Conservation (phyloP, 208 protist genomes). For the Trypanosoma platydactyli region DNA sequence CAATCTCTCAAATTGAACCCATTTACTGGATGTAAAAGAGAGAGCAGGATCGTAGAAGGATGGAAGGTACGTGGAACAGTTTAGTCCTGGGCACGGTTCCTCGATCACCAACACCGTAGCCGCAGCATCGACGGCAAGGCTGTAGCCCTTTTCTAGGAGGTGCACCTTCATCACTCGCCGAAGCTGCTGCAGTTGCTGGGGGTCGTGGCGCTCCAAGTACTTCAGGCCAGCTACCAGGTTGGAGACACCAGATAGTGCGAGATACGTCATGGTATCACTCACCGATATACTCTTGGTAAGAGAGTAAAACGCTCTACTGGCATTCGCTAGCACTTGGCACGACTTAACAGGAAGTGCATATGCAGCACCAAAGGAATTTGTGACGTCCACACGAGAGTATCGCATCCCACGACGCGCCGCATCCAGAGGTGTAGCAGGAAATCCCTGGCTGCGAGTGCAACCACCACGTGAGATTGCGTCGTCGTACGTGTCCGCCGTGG, state of each 20-base stretch:
- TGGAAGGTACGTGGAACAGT: slow-evolving; percentile 23
- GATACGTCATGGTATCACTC: slow-evolving; percentile 27
- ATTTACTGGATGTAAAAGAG: slow-evolving; percentile 21
- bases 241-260: slow-evolving; percentile 24
- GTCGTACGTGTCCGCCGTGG: slow-evolving; percentile 23
- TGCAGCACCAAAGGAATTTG: slow-evolving; percentile 27
- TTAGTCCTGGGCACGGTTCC: background rate
- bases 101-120: slow-evolving; percentile 22
- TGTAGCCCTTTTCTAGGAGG: slow-evolving; percentile 40
- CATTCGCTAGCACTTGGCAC: slow-evolving; percentile 3
- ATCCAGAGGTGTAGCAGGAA: slow-evolving; percentile 39
- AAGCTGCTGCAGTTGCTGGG: slow-evolving; percentile 12
- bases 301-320: slow-evolving; percentile 15
- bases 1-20: slow-evolving; percentile 25
- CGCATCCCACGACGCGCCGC: slow-evolving; percentile 30
- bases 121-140: slow-evolving; percentile 24
- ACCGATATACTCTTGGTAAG: background rate
- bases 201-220: background rate
- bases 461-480: slow-evolving; percentile 13
- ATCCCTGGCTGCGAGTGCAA: slow-evolving; percentile 29
- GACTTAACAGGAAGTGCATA: slow-evolving; percentile 15
- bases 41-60: slow-evolving; percentile 30
- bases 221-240: slow-evolving; percentile 22
- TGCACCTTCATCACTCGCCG: slow-evolving; percentile 22
- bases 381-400: slow-evolving; percentile 42